Evolutionary conservation across 2,329 filamentous ascomycete species (phyloP).

Genomic region (Macroventuria anomochaeta): DNA sequence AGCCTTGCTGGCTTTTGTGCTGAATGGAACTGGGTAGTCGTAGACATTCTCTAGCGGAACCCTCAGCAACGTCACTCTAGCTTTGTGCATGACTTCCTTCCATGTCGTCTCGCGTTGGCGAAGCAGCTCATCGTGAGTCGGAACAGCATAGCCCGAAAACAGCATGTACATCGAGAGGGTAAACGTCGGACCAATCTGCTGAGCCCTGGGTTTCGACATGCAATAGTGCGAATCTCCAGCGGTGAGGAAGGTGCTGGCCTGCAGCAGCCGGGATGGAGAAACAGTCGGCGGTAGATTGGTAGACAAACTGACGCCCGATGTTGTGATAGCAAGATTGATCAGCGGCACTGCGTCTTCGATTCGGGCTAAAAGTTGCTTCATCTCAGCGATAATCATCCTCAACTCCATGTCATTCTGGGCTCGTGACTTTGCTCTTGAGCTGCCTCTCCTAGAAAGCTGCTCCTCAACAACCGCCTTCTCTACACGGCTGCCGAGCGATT

Average conservation of each 20-base stretch:
- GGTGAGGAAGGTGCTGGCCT: constrained; percentile 90
- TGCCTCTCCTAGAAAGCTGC: constrained; percentile 58
- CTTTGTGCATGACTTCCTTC: constrained; percentile 97
- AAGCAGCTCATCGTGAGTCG: constrained; percentile 62
- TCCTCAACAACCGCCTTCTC: constrained; percentile 71
- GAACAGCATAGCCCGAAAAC: constrained; percentile 76
- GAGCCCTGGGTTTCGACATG: constrained; percentile 65
- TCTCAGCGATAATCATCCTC: constrained; percentile 72
- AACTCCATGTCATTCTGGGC: constrained; percentile 70
- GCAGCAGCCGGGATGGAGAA: constrained; percentile 86
- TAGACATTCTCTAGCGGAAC: constrained; percentile 66
- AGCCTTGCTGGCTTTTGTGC: constrained; percentile 17
- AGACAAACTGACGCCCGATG: constrained; percentile 86
- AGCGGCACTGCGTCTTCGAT: constrained; percentile 93
- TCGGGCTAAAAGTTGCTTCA: constrained; percentile 73
- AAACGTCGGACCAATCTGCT: constrained; percentile 88
- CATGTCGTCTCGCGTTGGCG: constrained; percentile 76
- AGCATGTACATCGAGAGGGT: constrained; percentile 93
- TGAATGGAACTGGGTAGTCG: constrained; percentile 47
- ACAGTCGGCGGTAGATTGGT: constrained; percentile 80
- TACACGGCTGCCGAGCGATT: constrained; percentile 76
- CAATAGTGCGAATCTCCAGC: constrained; percentile 85
- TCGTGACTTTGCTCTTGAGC: constrained; percentile 57
- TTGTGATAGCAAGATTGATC: constrained; percentile 91
- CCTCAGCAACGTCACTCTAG: constrained; percentile 78